phyloP scores from a whole-genome alignment of 2,329 filamentous ascomycete genomes.

The Aphanocladium album region DNA sequence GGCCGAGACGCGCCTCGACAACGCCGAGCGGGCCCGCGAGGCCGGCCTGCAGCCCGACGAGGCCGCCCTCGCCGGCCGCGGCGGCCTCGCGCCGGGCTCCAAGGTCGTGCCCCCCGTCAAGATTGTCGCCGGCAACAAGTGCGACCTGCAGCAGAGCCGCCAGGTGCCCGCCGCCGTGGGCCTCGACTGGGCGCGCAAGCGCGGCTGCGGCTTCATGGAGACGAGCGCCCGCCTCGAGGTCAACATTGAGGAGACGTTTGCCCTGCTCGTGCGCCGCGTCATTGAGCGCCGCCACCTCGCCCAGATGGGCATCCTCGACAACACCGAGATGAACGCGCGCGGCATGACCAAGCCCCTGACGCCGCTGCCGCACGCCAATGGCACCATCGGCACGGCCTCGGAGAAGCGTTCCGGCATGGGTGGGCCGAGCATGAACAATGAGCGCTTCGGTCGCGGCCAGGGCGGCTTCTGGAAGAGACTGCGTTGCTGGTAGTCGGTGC shows the following conservation, averaged over 20 bases:
- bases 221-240: conserved; percentile 79
- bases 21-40: conserved; percentile 47
- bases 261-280: conserved; percentile 59
- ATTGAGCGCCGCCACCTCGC: conserved; percentile 51
- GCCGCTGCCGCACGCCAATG: conserved; percentile 36
- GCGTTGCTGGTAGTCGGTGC: conserved; percentile 44
- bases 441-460: conserved; percentile 37
- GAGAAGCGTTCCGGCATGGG: conserved; percentile 44
- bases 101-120: conserved; percentile 67
- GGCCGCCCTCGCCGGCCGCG: conserved; percentile 16
- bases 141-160: conserved; percentile 67
- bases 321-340: conserved; percentile 40
- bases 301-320: conserved; percentile 40
- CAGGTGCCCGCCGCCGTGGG: conserved; percentile 66
- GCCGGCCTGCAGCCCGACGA: conserved; percentile 34
- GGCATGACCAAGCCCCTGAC: conserved; percentile 56
- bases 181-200: conserved; percentile 68
- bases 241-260: conserved; percentile 87
- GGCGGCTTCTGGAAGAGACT: conserved; percentile 52
- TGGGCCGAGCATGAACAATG: conserved; percentile 38
- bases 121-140: conserved; percentile 83
- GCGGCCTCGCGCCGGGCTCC: conserved; percentile 27
- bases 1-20: conserved; percentile 62
- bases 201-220: conserved; percentile 83
- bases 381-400: conserved; percentile 19